Percentiles rank a stretch among this genome's conserved stretches.
Conservation (phyloP, 108 stramenopile species). For the Nannochloropsis salina region DNA sequence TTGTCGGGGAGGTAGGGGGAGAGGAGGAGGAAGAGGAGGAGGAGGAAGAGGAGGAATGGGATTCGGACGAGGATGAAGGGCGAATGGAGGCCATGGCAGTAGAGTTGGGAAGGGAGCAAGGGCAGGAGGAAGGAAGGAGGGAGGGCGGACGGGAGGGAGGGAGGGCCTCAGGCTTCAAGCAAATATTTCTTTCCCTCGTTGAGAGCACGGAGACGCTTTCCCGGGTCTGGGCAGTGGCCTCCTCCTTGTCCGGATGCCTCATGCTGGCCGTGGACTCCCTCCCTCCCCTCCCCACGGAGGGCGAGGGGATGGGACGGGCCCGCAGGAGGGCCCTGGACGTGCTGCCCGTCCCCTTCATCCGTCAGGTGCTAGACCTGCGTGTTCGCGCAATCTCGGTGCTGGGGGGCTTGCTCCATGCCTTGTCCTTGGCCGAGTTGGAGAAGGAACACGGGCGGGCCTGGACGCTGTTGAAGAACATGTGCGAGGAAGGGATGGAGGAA, state of each 20-base stretch:
- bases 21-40: background rate
- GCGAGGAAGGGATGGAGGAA: slow-evolving; percentile 7
- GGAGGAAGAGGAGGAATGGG: background rate
- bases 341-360: background rate
- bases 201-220: background rate
- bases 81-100: background rate
- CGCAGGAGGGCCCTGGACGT: background rate
- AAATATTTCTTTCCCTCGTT: background rate
- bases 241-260: background rate
- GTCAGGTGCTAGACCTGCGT: background rate
- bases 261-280: background rate
- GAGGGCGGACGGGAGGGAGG: background rate
- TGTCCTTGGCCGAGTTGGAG: background rate
- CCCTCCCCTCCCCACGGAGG: background rate
- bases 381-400: background rate
- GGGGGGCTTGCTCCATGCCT: background rate
- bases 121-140: background rate
- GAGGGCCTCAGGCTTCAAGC: background rate
- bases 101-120: background rate
- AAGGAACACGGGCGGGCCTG: background rate
- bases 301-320: background rate
- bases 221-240: background rate
- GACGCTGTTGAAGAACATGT: background rate
- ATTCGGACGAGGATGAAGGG: background rate
- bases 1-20: background rate